Base-by-base conservation (phyloP, 2,329 filamentous ascomycete genomes). In the Xylariaceae sp. region DNA sequence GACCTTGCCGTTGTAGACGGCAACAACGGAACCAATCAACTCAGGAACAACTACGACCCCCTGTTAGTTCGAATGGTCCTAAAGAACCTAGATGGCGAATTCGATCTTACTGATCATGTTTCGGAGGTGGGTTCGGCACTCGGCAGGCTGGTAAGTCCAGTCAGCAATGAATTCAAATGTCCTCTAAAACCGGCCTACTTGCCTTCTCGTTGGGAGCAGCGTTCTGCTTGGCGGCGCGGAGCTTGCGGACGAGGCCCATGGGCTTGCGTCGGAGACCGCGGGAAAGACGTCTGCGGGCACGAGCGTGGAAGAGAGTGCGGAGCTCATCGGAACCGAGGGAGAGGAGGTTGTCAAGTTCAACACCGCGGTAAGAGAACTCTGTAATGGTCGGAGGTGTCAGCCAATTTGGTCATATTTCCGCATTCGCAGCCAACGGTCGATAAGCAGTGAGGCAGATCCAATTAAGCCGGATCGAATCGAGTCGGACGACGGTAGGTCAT, bases 231-330 rank as follows among this genome's bases (percentile, higher is more conserved):
- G 94, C 88, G 85, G 96, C 97, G 78, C 94, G 92, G 72, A 99
- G 90, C 87, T 99, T 99, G 90, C 97, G 97, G 87, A 99, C 97
- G 73, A 99, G 84, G 71, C 94, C 94, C 94, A 99, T 97, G 72
- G 94, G 94, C 85, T 95, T 95, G 83, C 94, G 92, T 89, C 97
- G 99, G 72, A 99, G 88, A 72, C 94, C 94, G 69, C 94, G 92
- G 88, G 97, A 97, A 88, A 99, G 97, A 76, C 95, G 86, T 78
- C 94, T 87, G 76, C 94, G 92, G 75, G 94, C 94, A 76, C 94
- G 94, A 73, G 94, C 94, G 84, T 99, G 94, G 73, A 99, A 92
- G 76, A 99, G 89, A 88, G 96, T 92, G 74, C 94, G 92, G 78
- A 99, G 91, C 81, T 97, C 89, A 78, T 97, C 94, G 73, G 92